Evolutionary conservation across 805 yeast genomes (phyloP).

Genomic region (Saccharomycopsis amapae): DNA sequence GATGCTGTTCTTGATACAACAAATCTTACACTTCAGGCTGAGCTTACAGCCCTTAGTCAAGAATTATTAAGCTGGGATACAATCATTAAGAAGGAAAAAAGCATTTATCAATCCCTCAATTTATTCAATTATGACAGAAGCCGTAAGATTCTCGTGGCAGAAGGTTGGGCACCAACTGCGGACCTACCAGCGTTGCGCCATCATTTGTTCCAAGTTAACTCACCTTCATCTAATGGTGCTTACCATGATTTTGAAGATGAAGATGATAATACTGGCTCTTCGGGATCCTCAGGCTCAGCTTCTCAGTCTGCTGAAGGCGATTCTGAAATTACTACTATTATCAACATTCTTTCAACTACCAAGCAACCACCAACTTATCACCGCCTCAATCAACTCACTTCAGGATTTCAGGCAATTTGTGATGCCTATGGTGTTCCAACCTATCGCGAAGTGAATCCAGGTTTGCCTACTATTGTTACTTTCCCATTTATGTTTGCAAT

Average conservation of each 20-base stretch:
- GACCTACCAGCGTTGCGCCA: conserved; percentile 42
- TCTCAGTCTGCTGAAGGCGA: not conserved
- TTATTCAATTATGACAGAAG: conserved; percentile 61
- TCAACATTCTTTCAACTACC: conserved; percentile 56
- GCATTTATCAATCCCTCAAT: conserved; percentile 53
- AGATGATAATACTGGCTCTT: not conserved
- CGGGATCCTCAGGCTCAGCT: not conserved
- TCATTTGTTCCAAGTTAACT: conserved; percentile 36
- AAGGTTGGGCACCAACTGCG: conserved; percentile 65
- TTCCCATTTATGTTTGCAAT: conserved; percentile 80
- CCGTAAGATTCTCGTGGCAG: conserved; percentile 60
- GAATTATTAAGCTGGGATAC: conserved; percentile 58
- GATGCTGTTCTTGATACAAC: conserved; percentile 42
- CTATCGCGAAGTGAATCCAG: conserved; percentile 69
- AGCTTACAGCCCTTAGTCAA: conserved; percentile 54
- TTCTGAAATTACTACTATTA: conserved; percentile 32
- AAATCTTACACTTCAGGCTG: conserved; percentile 52
- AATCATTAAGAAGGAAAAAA: conserved; percentile 45
- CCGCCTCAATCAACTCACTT: conserved; percentile 60
- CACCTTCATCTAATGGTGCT: conserved; percentile 21
- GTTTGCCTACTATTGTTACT: conserved; percentile 65
- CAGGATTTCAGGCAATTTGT: conserved; percentile 60
- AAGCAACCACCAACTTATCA: conserved; percentile 69
- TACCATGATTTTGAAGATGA: conserved; percentile 17
- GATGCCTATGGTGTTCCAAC: conserved; percentile 78